phyloP scores from a whole-genome alignment of 371 early-diverging fungal species.

The Mucor saturninus region DNA sequence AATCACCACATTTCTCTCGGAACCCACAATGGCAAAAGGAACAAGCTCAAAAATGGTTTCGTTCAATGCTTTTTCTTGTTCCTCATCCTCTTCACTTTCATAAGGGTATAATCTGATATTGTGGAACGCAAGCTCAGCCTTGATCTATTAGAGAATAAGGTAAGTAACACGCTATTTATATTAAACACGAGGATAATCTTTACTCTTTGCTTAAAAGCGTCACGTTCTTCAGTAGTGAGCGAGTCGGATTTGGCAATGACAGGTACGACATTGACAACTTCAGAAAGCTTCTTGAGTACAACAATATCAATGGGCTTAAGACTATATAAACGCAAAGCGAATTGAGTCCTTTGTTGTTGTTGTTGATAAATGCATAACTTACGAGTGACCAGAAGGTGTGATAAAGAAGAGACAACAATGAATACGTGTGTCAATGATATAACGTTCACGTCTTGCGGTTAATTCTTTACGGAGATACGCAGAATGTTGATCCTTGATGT shows the following conservation, averaged over 20 bases:
- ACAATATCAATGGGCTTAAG: slow-evolving; percentile 82
- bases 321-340: slow-evolving; percentile 29
- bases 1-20: slow-evolving; percentile 80
- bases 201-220: slow-evolving; percentile 74
- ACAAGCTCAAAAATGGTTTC: slow-evolving; percentile 75
- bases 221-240: slow-evolving; percentile 78
- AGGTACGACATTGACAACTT: slow-evolving; percentile 81
- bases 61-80: slow-evolving; percentile 75
- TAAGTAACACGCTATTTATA: not conserved
- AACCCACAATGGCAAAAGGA: slow-evolving; percentile 88
- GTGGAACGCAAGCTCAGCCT: slow-evolving; percentile 93
- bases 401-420: slow-evolving; percentile 85
- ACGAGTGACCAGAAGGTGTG: slow-evolving; percentile 75
- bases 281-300: slow-evolving; percentile 74
- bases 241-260: slow-evolving; percentile 89
- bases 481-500: slow-evolving; percentile 92
- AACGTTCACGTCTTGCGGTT: slow-evolving; percentile 83
- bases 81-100: slow-evolving; percentile 81
- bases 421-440: slow-evolving; percentile 84
- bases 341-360: too few relatives aligned
- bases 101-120: slow-evolving; percentile 91
- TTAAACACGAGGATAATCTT: not conserved
- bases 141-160: slow-evolving; percentile 50
- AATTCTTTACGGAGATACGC: slow-evolving; percentile 88
- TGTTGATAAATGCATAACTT: slow-evolving; percentile 28